Evolutionary conservation across 345 rosid genomes (phyloP).

Genomic region (Syzygium jambos): DNA sequence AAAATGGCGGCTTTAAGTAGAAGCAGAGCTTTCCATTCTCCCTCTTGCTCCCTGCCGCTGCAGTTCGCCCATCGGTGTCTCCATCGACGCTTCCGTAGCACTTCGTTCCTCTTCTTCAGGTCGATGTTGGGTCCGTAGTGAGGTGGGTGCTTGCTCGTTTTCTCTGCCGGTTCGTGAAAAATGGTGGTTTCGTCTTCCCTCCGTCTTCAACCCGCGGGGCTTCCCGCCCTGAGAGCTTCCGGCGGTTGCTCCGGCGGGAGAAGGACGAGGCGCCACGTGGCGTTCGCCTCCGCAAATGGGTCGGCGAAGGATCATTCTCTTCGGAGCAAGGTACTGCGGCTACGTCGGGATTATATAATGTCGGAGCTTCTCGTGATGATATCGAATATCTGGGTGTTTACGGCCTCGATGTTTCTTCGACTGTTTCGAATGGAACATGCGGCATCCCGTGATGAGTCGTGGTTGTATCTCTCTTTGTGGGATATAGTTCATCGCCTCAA

Average conservation of each 20-base stretch:
- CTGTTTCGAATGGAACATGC: background rate
- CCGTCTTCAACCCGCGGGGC: background rate
- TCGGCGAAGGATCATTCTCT: background rate
- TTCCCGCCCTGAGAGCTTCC: background rate
- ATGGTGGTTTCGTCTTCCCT: background rate
- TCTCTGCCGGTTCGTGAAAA: background rate
- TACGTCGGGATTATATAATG: background rate
- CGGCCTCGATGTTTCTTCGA: background rate
- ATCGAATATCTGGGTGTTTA: background rate
- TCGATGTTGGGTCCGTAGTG: background rate
- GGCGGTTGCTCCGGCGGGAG: background rate
- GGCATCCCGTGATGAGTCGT: background rate
- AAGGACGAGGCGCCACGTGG: background rate
- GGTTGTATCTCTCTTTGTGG: background rate
- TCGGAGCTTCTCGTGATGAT: background rate
- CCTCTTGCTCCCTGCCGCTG: background rate
- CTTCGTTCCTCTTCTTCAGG: background rate
- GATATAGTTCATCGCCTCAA: background rate
- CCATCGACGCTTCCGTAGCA: background rate
- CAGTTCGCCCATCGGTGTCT: background rate
- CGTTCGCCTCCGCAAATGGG: background rate
- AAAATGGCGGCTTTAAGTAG: background rate
- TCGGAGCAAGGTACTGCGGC: background rate
- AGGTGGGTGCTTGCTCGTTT: background rate
- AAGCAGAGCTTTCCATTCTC: background rate